These are phyloP conservation scores for Megacollybia marginata DNA, from an alignment of 768 basidiomycete genomes.

Conservation along the genomic window DNA sequence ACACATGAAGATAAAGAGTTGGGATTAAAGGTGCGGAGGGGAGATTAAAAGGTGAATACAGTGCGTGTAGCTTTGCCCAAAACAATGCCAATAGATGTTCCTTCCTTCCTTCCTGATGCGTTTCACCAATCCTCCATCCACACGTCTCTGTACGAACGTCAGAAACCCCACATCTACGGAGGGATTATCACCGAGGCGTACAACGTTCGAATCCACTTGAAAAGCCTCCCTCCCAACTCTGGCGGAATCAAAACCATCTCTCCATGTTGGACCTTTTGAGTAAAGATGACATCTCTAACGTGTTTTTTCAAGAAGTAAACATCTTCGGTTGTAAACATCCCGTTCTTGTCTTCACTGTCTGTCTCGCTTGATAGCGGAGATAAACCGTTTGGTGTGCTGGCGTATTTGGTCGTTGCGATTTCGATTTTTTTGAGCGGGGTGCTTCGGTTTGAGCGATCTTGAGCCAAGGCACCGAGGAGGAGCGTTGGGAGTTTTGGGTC, in stretches of 20 bases:
- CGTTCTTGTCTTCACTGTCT: background rate
- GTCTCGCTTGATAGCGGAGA: background rate
- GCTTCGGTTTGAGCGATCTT: background rate
- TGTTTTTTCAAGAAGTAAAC: background rate
- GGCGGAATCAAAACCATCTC: background rate
- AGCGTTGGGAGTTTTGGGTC: background rate
- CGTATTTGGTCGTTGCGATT: background rate
- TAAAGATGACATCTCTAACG: background rate
- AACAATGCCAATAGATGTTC: too few relatives aligned
- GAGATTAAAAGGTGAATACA: too few relatives aligned
- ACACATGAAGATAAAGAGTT: slow-evolving; percentile 31
- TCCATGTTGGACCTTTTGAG: background rate
- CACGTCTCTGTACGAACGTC: too few relatives aligned
- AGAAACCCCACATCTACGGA: too few relatives aligned
- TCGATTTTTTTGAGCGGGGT: background rate
- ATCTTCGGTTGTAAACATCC: background rate
- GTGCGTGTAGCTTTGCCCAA: too few relatives aligned
- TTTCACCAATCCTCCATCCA: too few relatives aligned
- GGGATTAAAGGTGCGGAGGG: slow-evolving; percentile 17
- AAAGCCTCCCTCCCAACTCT: background rate
- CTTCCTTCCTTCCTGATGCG: too few relatives aligned
- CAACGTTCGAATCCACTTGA: background rate
- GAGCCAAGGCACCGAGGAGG: background rate
- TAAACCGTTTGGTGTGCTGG: background rate
- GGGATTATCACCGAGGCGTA: too few relatives aligned